Evolutionary conservation across 257 asterid genomes (phyloP).

Genomic region (Avicennia marina): DNA sequence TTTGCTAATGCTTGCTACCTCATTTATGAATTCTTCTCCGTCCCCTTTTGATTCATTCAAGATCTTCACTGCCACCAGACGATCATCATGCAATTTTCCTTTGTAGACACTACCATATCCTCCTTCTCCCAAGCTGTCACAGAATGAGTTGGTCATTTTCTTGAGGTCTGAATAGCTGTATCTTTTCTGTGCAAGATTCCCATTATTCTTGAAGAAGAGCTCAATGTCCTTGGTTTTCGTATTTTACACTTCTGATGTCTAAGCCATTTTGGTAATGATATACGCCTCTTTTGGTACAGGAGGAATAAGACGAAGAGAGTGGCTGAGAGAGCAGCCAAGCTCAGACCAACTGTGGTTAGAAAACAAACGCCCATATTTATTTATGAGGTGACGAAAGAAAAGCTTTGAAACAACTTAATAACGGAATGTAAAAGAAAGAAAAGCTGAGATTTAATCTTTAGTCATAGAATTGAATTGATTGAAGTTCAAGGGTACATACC

Average conservation of each 20-base stretch:
- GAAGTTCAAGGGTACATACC: too few species aligned
- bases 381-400: too few species aligned
- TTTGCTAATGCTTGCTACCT: conserved; percentile 35
- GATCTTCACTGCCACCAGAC: conserved; percentile 34
- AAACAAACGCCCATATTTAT: too few species aligned
- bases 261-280: too few species aligned
- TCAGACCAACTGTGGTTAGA: too few species aligned
- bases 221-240: conserved; percentile 5
- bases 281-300: too few species aligned
- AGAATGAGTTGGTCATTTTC: conserved; percentile 29
- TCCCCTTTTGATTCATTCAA: conserved; percentile 14
- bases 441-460: too few species aligned
- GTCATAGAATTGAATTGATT: too few species aligned
- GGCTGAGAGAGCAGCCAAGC: too few species aligned
- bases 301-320: too few species aligned
- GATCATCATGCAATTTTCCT: conserved; percentile 25
- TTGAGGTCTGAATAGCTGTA: conserved; percentile 25
- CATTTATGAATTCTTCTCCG: conserved; percentile 42
- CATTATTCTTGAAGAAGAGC: neutral
- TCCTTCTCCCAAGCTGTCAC: conserved; percentile 30
- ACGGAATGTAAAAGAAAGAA: too few species aligned
- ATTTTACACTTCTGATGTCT: neutral
- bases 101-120: conserved; percentile 37
- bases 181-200: conserved; percentile 12
- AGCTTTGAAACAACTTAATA: too few species aligned